Evolutionary conservation across 768 basidiomycete species (phyloP), one percentile per base, ranked within the genome.

Genomic region (Kwoniella mangroviensis): DNA sequence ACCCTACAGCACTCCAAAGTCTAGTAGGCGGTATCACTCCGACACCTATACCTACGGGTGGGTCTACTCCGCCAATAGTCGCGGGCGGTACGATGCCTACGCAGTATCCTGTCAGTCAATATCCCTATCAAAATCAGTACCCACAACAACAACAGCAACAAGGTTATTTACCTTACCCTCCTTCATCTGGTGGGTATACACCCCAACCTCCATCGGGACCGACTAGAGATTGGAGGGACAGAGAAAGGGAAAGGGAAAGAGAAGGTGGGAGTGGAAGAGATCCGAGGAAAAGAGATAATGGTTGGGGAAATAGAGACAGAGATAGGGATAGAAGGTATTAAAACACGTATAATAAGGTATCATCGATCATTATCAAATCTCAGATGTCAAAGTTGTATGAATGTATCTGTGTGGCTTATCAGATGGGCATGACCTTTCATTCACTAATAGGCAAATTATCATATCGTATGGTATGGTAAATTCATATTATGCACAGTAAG

Each of bases 1-100:
- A 76, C 63, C 75, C 75, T 10, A 28, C 56, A 6, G 55, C 70
- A 5, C 22, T 76, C 19, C 69, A 70, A 26, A 41, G 42, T 49
- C 15, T 69, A 57, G 61, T 69, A 22, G 62, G 63, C 17, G 68
- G 63, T n/a, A 34, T 54, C 11, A 58, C 54, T n/a, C 62, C 63
- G 12, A 51, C 54, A 34, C 54, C 56, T 17, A 15, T 42, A 10
- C 62, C 34, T 12, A 53, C 41, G 15, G 68, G 60, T 9, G 67
- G 61, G n/a, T 19, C 52, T 9, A 55, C 67, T 6, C 67, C 67
- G 6, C 28, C 52, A 5, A 26, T 62, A 53, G 54, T n/a, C 12
- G 5, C 40, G 6, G 59, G 58, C 60, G 19, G 41, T n/a, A 24
- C 22, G 4, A 68, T 51, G 5, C 67, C 67, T 9, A 52, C 24